Evolutionary conservation across 345 rosid species (phyloP), one percentile per base, ranked within the genome.

Genomic region (Toxicodendron radicans): DNA sequence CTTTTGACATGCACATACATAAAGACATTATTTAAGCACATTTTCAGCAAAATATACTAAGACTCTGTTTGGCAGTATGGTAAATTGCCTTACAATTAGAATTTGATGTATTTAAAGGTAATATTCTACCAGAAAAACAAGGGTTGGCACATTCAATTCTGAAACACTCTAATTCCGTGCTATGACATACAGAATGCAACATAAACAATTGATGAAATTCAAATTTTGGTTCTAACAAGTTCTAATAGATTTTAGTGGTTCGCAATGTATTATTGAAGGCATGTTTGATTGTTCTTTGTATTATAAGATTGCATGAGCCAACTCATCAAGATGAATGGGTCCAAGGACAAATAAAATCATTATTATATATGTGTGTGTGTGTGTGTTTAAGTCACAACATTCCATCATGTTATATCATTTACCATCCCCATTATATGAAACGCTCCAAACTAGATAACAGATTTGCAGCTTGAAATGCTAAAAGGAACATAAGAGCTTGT

Each of bases 111-210:
- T 52, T 32, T 51, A 32, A 27, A 32, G 48, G 13, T 69, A 23
- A 70, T 41, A 14, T 21, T 57, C 73, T 41, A 14, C 20, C 10
- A 57, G 73, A 70, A 41, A 70, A 43, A 38, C 24, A 45, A 33
- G 13, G n/a, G 53, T 54, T 57, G 12, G 62, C 52, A 8, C 24
- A 57, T 5, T 41, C 62, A 38, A 56, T 21, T 30, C 32, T 18
- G 5, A 20, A 68, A 30, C 43, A 48, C 10, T 58, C 52, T 38
- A 38, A 21, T 12, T 70, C 38, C 12, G 16, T 23, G 8, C 2
- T 70, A 9, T 21, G 16, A 17, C 35, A 4, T 41, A 12, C 38
- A 38, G 8, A 53, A 4, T 41, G 32, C 38, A 38, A 38, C 13
- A 41, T 70, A 71, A 58, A 14, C 43, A 58, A 45, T 58, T 58